Conservation (phyloP, 768 basidiomycete species). For the Ephemerocybe angulata region DNA sequence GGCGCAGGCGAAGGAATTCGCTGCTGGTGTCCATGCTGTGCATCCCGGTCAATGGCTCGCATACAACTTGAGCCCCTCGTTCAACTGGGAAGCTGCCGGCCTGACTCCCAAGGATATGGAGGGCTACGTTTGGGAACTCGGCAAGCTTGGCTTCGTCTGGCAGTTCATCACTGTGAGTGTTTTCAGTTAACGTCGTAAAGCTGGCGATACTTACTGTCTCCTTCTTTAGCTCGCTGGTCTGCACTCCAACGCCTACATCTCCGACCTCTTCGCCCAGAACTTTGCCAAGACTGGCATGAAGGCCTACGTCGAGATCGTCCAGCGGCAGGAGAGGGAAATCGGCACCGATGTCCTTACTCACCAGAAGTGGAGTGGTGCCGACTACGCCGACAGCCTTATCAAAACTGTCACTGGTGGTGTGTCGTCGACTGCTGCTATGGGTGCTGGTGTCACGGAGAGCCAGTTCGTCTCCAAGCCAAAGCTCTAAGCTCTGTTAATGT, state of each 20-base stretch:
- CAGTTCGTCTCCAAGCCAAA: slow-evolving; percentile 60
- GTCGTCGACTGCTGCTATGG: slow-evolving; percentile 99
- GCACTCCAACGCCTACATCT: slow-evolving; percentile 97
- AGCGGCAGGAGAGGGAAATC: slow-evolving; percentile 87
- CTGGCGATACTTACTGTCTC: neutral
- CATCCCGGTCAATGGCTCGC: slow-evolving; percentile 93
- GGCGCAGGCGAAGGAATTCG: slow-evolving; percentile 88
- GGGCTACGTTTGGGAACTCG: slow-evolving; percentile 86
- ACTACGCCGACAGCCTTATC: slow-evolving; percentile 86
- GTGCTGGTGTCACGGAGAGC: slow-evolving; percentile 88
- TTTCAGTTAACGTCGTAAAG: neutral
- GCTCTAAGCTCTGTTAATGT: slow-evolving; percentile 6
- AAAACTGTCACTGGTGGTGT: slow-evolving; percentile 98
- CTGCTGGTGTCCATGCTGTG: slow-evolving; percentile 77
- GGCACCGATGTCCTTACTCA: slow-evolving; percentile 97
- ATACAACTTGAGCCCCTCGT: slow-evolving; percentile 92
- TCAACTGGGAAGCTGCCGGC: slow-evolving; percentile 94
- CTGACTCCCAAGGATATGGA: slow-evolving; percentile 83
- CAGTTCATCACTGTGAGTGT: slow-evolving; percentile 91
- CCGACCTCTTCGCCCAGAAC: slow-evolving; percentile 83
- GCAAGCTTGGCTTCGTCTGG: slow-evolving; percentile 96
- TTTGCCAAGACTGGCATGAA: slow-evolving; percentile 98
- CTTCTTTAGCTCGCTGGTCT: slow-evolving; percentile 80
- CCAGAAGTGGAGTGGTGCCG: slow-evolving; percentile 97
- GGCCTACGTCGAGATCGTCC: slow-evolving; percentile 94